Evolutionary conservation across 176 grass and related monocot genomes (phyloP).

Genomic region (Stipa capillata): DNA sequence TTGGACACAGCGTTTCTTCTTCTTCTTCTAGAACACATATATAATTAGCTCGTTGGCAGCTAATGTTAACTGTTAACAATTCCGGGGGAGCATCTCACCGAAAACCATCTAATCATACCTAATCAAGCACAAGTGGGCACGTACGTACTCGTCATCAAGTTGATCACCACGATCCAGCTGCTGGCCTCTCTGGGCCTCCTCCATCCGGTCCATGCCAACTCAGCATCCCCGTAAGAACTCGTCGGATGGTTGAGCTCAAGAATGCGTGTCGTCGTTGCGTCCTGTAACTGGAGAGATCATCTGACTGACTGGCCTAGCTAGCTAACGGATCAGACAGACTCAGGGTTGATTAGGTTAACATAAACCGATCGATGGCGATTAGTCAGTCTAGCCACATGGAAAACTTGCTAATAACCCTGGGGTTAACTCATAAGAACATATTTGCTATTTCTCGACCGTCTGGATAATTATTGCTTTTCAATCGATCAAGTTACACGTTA

Average conservation of each 20-base stretch:
- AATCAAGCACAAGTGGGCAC: background rate
- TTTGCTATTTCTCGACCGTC: too few species aligned
- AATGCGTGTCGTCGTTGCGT: background rate
- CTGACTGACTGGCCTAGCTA: background rate
- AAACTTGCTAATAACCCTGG: background rate
- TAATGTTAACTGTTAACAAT: background rate
- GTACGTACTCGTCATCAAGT: background rate
- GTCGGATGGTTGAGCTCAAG: background rate
- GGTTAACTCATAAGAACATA: too few species aligned
- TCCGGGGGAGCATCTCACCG: background rate
- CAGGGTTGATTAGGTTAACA: background rate
- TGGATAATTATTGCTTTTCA: too few species aligned
- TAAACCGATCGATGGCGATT: background rate
- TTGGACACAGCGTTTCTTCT: background rate
- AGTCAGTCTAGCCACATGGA: background rate
- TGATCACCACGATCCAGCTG: background rate
- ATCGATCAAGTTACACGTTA: too few species aligned
- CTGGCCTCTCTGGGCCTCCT: background rate
- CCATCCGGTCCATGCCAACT: background rate
- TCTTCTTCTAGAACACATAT: background rate
- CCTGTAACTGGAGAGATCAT: background rate
- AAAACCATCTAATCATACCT: background rate
- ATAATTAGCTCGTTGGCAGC: background rate
- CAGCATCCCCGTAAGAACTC: slow-evolving; percentile 9
- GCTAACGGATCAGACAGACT: background rate